Conservation (phyloP, 441 rosid species). For the Erodium trifolium region DNA sequence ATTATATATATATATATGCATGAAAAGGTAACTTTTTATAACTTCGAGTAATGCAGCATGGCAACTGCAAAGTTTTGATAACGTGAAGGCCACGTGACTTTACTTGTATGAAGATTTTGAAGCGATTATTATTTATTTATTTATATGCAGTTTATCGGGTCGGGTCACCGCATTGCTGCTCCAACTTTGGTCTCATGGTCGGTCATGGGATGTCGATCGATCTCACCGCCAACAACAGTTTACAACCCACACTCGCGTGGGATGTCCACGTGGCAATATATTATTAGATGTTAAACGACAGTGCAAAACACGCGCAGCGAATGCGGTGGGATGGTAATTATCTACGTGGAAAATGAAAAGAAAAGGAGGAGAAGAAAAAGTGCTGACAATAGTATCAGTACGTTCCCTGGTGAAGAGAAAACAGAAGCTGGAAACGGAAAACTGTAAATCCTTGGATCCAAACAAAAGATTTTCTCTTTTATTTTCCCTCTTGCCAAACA, state of each 20-base stretch:
- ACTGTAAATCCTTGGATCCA: slow-evolving; percentile 36
- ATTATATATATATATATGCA: too few relatives aligned
- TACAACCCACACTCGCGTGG: neutral
- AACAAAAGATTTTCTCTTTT: slow-evolving; percentile 17
- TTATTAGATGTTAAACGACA: neutral
- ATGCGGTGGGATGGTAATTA: neutral
- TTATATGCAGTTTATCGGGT: too few relatives aligned
- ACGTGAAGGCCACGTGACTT: neutral
- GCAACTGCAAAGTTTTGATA: neutral
- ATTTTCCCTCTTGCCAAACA: slow-evolving; percentile 43
- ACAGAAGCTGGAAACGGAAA: too few relatives aligned
- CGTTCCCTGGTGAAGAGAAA: neutral
- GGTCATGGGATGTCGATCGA: neutral
- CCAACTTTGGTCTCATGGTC: neutral
- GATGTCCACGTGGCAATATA: neutral
- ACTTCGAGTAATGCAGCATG: neutral
- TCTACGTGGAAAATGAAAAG: neutral
- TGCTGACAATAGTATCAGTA: neutral
- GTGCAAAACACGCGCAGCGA: neutral
- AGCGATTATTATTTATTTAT: too few relatives aligned
- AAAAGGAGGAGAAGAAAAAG: neutral
- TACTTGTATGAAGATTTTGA: too few relatives aligned
- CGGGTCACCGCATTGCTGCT: neutral
- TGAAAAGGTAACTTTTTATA: neutral
- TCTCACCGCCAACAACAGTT: neutral